Conservation (phyloP, 352 stramenopile genomes). For the Discostella stelligera region DNA sequence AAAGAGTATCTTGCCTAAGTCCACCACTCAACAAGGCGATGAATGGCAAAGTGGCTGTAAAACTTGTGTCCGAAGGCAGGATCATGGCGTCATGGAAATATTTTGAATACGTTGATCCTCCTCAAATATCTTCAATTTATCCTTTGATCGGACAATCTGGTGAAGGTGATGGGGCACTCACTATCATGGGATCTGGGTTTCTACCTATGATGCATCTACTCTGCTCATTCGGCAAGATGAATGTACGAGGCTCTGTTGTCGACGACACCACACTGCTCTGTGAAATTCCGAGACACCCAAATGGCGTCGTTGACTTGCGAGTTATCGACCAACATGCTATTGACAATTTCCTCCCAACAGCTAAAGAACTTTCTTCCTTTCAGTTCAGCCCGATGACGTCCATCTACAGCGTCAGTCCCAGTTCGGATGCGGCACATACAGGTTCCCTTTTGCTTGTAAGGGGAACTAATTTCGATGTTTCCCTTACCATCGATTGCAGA, state of each 20-base stretch:
- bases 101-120: conserved; percentile 65
- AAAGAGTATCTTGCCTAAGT: conserved; percentile 45
- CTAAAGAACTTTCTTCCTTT: conserved; percentile 65
- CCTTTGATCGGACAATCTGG: conserved; percentile 30
- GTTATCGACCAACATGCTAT: conserved; percentile 79
- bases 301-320: conserved; percentile 81
- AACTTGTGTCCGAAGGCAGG: conserved; percentile 19
- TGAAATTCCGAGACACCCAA: conserved; percentile 72
- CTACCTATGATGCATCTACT: conserved; percentile 43
- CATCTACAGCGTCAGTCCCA: conserved; percentile 84
- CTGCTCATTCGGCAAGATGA: conserved; percentile 64
- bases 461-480: conserved; percentile 92
- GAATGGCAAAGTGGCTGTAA: conserved; percentile 27
- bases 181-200: conserved; percentile 48
- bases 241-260: conserved; percentile 59
- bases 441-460: conserved; percentile 88
- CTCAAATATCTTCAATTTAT: conserved; percentile 34
- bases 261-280: conserved; percentile 49
- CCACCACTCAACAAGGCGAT: conserved; percentile 43
- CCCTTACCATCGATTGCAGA: conserved; percentile 85
- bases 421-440: conserved; percentile 82
- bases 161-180: conserved; percentile 21
- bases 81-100: conserved; percentile 47
- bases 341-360: conserved; percentile 45
- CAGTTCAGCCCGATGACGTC: conserved; percentile 87